Percentiles rank a stretch among this genome's conserved stretches.
Conservation (phyloP, 441 rosid species). For the Croton setiger region DNA sequence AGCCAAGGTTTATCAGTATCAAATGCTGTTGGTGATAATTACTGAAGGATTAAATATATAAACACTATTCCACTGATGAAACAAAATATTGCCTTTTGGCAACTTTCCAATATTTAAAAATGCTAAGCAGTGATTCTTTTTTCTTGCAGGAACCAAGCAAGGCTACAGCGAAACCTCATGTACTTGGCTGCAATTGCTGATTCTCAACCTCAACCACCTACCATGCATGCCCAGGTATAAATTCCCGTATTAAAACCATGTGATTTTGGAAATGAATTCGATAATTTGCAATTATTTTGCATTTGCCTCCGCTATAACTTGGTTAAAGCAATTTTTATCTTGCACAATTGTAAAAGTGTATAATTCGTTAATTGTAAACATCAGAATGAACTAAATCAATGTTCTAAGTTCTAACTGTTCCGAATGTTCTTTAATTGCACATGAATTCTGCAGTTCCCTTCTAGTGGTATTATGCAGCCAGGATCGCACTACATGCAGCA, state of each 20-base stretch:
- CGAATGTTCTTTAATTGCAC: constrained; percentile 16
- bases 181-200: constrained; percentile 97
- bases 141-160: constrained; percentile 80
- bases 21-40: too few relatives aligned
- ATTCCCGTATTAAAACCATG: background rate
- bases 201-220: constrained; percentile 90
- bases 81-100: too few relatives aligned
- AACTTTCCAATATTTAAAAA: too few relatives aligned
- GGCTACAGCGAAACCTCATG: constrained; percentile 95
- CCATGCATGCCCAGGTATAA: constrained; percentile 76
- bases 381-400: background rate
- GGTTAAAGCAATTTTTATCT: background rate
- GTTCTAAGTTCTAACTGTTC: constrained; percentile 6
- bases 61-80: too few relatives aligned
- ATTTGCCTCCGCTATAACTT: background rate
- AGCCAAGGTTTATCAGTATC: too few relatives aligned
- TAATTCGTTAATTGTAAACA: background rate
- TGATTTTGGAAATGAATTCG: background rate
- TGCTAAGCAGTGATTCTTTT: constrained; percentile 13
- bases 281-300: background rate
- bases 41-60: too few relatives aligned
- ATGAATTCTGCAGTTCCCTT: constrained; percentile 45
- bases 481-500: constrained; percentile 86
- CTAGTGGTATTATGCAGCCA: constrained; percentile 68
- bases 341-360: background rate